Percentiles rank a stretch among this genome's conserved stretches.
Evolutionary conservation across 768 basidiomycete genomes (phyloP).

Genomic region (Panaeolus papilionaceus): DNA sequence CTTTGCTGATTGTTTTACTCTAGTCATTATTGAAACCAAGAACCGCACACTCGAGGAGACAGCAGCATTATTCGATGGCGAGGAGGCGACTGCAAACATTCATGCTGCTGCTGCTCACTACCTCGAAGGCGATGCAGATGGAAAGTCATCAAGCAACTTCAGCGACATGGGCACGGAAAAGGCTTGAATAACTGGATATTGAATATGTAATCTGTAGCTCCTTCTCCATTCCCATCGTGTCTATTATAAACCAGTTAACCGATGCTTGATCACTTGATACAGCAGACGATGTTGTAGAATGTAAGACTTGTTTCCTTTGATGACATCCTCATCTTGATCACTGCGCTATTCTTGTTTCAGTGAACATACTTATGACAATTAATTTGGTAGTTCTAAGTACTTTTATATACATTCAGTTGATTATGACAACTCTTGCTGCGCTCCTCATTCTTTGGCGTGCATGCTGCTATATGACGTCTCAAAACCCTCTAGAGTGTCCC

Average conservation of each 20-base stretch:
- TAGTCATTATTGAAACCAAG: constrained; percentile 73
- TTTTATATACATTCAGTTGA: neutral
- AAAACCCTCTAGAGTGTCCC: neutral
- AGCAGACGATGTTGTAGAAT: neutral
- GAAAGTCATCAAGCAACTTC: constrained; percentile 36
- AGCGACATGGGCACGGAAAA: neutral
- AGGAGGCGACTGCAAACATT: constrained; percentile 52
- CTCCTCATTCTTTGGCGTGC: neutral
- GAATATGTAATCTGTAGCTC: neutral
- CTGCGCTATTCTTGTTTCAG: neutral
- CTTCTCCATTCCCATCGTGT: neutral
- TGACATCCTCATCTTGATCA: neutral
- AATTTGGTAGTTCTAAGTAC: neutral
- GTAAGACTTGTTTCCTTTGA: neutral
- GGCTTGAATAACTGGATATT: neutral
- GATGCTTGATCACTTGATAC: neutral
- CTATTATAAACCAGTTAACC: neutral
- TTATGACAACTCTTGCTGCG: neutral
- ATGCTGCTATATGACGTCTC: neutral
- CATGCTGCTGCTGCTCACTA: constrained; percentile 33
- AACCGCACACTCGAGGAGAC: constrained; percentile 81
- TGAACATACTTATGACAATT: neutral
- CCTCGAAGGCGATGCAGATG: constrained; percentile 40
- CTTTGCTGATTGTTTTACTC: constrained; percentile 36
- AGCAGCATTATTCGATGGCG: constrained; percentile 80